phyloP scores from a whole-genome alignment of 2,329 filamentous ascomycete genomes.

The Stachybotrys echinatus region DNA sequence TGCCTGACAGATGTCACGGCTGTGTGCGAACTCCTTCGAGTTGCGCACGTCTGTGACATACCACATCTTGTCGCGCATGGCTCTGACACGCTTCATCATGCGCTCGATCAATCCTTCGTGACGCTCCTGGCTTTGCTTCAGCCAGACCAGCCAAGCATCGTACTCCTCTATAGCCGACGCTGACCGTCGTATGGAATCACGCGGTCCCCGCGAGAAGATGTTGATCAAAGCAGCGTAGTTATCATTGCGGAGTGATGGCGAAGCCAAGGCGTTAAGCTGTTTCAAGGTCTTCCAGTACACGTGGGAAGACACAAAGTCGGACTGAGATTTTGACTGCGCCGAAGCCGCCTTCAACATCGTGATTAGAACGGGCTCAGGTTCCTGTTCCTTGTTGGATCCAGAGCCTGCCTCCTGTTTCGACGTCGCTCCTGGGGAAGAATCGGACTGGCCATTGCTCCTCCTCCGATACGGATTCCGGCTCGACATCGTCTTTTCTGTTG shows the following conservation, averaged over 20 bases:
- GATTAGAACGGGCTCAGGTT: constrained; percentile 53
- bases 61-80: constrained; percentile 96
- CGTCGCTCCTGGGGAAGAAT: constrained; percentile 5
- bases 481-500: constrained; percentile 42
- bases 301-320: constrained; percentile 79
- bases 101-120: constrained; percentile 69
- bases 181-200: constrained; percentile 64
- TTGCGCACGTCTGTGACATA: constrained; percentile 92
- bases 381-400: constrained; percentile 20
- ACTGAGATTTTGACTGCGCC: constrained; percentile 69
- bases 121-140: constrained; percentile 76
- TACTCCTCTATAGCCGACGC: constrained; percentile 72
- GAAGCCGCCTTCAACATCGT: constrained; percentile 74
- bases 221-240: constrained; percentile 68
- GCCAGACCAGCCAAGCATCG: constrained; percentile 75
- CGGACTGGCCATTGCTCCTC: constrained; percentile 14
- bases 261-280: constrained; percentile 60
- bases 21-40: constrained; percentile 82
- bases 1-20: constrained; percentile 77
- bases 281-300: constrained; percentile 80
- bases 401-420: constrained; percentile 3
- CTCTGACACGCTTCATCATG: constrained; percentile 68
- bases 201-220: constrained; percentile 67
- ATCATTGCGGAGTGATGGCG: constrained; percentile 57
- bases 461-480: constrained; percentile 56